Evolutionary conservation across 2,329 filamentous ascomycete species (phyloP).

Genomic region (Talaromyces sp.): DNA sequence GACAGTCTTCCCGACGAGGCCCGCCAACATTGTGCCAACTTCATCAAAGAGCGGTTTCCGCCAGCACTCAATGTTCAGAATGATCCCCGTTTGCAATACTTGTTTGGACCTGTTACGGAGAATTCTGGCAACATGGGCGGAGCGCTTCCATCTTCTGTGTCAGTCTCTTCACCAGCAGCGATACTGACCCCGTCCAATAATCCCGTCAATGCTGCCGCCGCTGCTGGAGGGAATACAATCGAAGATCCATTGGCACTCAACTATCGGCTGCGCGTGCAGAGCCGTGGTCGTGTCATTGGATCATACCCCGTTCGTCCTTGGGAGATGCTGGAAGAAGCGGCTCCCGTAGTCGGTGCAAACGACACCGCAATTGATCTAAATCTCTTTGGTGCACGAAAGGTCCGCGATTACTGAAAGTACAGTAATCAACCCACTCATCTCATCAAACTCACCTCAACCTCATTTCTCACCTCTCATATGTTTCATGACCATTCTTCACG

Average conservation of each 20-base stretch:
- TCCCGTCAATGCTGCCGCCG: constrained; percentile 22
- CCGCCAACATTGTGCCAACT: constrained; percentile 41
- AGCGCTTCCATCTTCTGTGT: constrained; percentile 21
- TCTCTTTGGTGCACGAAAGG: constrained; percentile 41
- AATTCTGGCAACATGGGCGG: constrained; percentile 12
- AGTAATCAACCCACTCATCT: neutral
- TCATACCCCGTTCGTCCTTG: constrained; percentile 39
- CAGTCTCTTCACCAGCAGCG: constrained; percentile 33
- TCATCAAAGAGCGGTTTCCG: constrained; percentile 43
- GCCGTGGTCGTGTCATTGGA: constrained; percentile 34
- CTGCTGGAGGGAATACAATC: constrained; percentile 15
- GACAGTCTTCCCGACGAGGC: constrained; percentile 46
- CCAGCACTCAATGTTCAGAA: constrained; percentile 38
- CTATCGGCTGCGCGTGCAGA: constrained; percentile 38
- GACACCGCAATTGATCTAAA: constrained; percentile 44
- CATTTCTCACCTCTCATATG: neutral
- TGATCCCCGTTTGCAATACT: constrained; percentile 39
- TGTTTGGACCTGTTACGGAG: constrained; percentile 40
- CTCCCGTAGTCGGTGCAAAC: constrained; percentile 43
- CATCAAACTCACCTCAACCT: neutral
- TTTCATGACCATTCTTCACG: neutral
- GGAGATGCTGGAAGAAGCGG: constrained; percentile 47
- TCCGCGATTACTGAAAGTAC: constrained; percentile 24
- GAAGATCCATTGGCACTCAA: constrained; percentile 29
- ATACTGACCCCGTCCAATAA: constrained; percentile 26